Conservation (phyloP, 2,329 filamentous ascomycete genomes). For the Aspergillus persii region DNA sequence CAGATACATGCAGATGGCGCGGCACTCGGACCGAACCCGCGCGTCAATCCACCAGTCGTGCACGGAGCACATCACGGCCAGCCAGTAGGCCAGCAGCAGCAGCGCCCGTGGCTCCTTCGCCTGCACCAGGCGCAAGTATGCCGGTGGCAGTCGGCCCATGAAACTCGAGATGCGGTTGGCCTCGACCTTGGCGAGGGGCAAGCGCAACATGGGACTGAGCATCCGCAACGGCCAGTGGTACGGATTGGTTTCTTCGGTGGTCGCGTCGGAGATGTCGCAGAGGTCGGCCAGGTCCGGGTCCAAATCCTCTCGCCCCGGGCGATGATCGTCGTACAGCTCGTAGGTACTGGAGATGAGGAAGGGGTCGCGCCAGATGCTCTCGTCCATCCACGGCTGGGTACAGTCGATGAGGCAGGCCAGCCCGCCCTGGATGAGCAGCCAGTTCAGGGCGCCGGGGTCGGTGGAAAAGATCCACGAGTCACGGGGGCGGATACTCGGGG, state of each 20-base stretch:
- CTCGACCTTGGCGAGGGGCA: neutral
- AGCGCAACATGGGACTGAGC: neutral
- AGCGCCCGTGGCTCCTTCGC: neutral
- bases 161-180: neutral
- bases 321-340: neutral
- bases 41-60: constrained; percentile 1
- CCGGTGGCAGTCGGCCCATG: neutral
- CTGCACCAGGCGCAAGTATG: neutral
- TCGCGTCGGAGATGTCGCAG: neutral
- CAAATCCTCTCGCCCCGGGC: neutral
- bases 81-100: neutral
- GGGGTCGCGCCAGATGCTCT: neutral
- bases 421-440: neutral
- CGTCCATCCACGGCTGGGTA: neutral
- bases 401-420: neutral
- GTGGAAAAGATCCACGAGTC: neutral
- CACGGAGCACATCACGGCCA: neutral
- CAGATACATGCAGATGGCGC: neutral
- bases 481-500: neutral
- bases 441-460: neutral
- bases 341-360: neutral
- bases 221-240: constrained; percentile 2
- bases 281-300: neutral
- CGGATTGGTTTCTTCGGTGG: neutral
- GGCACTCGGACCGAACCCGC: neutral